phyloP scores from a whole-genome alignment of 176 grass and related monocot genomes.

The Cymbopogon citratus region DNA sequence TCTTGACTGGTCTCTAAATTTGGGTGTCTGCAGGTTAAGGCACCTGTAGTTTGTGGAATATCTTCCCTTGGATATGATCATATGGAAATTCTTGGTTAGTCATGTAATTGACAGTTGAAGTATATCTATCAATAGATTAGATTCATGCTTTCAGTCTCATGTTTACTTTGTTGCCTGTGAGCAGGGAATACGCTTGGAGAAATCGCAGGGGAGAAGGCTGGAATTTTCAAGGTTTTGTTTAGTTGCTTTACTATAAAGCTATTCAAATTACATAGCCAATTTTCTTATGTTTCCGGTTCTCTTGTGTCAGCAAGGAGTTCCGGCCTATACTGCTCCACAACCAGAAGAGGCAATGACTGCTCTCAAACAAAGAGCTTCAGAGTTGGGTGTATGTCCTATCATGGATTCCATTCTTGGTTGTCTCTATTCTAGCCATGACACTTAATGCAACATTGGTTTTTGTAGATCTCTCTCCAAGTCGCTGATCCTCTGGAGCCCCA shows the following conservation, averaged over 20 bases:
- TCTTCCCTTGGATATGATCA: conserved; percentile 85
- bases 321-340: conserved; percentile 73
- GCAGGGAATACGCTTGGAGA: conserved; percentile 70
- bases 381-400: conserved; percentile 74
- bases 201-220: conserved; percentile 82
- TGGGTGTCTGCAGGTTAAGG: conserved; percentile 61
- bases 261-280: background rate
- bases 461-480: conserved; percentile 78
- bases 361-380: conserved; percentile 65
- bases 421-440: background rate
- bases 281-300: background rate
- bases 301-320: conserved; percentile 62
- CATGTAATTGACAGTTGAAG: conserved; percentile 2
- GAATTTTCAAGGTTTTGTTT: conserved; percentile 72
- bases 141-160: background rate
- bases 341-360: conserved; percentile 76
- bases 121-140: conserved; percentile 13
- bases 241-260: background rate
- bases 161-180: conserved; percentile 26
- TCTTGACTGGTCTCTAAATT: conserved; percentile 25
- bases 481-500: conserved; percentile 55
- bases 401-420: background rate
- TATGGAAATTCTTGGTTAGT: conserved; percentile 96
- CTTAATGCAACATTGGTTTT: conserved; percentile 6
- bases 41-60: conserved; percentile 78